Conservation (phyloP, 2,329 filamentous ascomycete species). For the Aspergillus awamori region DNA sequence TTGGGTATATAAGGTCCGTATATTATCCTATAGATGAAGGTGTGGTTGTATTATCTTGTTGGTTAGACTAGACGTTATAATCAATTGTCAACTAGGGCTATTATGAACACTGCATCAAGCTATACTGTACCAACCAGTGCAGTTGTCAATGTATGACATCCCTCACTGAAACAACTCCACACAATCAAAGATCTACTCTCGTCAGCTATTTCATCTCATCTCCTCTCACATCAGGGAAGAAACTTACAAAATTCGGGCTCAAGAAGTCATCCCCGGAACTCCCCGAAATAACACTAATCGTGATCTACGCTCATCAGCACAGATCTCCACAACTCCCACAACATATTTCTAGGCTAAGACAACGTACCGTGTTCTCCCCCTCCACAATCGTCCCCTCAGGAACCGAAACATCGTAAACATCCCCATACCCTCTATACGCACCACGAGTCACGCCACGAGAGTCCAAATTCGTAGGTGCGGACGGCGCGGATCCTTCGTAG, state of each 20-base stretch:
- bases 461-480: constrained; percentile 64
- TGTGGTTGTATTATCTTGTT: too few relatives aligned
- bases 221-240: not conserved
- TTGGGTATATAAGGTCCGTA: too few relatives aligned
- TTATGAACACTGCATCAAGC: too few relatives aligned
- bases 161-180: constrained; percentile 34
- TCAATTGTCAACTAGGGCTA: too few relatives aligned
- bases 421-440: constrained; percentile 65
- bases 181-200: constrained; percentile 32
- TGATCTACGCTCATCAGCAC: constrained; percentile 43
- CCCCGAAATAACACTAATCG: constrained; percentile 61
- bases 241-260: constrained; percentile 56
- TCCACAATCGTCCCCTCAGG: constrained; percentile 60
- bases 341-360: too few relatives aligned
- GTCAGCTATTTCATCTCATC: not conserved
- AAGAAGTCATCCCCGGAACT: constrained; percentile 59
- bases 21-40: not conserved
- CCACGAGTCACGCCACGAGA: constrained; percentile 67
- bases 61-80: too few relatives aligned
- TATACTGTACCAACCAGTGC: too few relatives aligned
- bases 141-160: too few relatives aligned
- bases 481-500: constrained; percentile 53
- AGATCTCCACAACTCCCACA: too few relatives aligned
- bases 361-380: constrained; percentile 60
- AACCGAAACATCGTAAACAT: constrained; percentile 65